phyloP scores from a whole-genome alignment of 768 basidiomycete species.

The Pleurotus eryngii region DNA sequence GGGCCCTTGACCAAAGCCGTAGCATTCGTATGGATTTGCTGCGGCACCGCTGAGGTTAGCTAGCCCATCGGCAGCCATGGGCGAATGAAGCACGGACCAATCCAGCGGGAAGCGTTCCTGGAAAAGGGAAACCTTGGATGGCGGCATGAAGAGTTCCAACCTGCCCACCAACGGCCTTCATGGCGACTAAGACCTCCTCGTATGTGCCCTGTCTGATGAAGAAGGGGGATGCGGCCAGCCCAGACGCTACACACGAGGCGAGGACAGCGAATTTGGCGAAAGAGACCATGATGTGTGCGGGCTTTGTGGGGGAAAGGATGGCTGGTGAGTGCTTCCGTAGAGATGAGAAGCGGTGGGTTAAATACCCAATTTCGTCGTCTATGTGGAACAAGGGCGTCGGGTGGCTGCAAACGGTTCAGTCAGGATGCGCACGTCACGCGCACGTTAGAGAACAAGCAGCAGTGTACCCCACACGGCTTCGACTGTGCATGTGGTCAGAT shows the following conservation, averaged over 20 bases:
- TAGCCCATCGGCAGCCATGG: not conserved
- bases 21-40: not conserved
- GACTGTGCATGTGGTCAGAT: not conserved
- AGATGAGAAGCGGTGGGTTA: not conserved
- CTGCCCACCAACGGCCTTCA: not conserved
- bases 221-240: slow-evolving; percentile 1
- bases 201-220: not conserved
- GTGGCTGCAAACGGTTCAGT: no score
- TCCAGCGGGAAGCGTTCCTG: not conserved
- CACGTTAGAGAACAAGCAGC: not conserved
- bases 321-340: not conserved
- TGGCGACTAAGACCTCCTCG: not conserved
- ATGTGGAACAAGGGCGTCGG: not conserved
- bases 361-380: not conserved
- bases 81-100: not conserved
- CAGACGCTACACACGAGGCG: not conserved
- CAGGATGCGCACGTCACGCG: not conserved
- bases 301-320: not conserved
- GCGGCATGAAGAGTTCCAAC: not conserved
- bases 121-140: not conserved
- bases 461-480: not conserved
- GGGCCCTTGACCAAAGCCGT: not conserved
- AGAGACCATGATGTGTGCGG: not conserved
- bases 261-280: not conserved
- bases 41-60: not conserved